A percentile compares a stretch with the other conserved stretches of the same genome.
Conservation (phyloP, 2,329 filamentous ascomycete genomes). For the Penicillium sp. region DNA sequence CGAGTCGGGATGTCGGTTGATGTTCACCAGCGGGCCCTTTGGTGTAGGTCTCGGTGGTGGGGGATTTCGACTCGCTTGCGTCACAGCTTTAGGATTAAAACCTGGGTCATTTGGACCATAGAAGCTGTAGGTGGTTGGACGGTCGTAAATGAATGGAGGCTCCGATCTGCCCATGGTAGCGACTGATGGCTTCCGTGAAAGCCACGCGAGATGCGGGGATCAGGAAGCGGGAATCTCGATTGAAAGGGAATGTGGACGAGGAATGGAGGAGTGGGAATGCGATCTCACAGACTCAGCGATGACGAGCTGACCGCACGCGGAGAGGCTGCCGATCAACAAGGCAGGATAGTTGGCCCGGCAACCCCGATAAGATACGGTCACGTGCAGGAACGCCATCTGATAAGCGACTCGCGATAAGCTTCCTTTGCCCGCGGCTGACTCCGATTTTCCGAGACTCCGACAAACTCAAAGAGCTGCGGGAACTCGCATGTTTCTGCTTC, state of each 20-base stretch:
- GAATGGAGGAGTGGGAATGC: constrained; percentile 24
- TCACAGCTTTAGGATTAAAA: constrained; percentile 89
- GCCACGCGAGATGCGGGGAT: constrained; percentile 34
- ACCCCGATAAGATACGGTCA: constrained; percentile 26
- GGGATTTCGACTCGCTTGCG: constrained; percentile 73
- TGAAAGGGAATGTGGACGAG: constrained; percentile 28
- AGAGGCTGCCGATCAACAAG: constrained; percentile 17
- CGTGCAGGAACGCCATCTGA: constrained; percentile 16
- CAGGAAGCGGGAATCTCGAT: neutral
- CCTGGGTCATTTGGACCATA: constrained; percentile 53
- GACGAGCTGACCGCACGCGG: constrained; percentile 9
- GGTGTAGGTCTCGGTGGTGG: constrained; percentile 63
- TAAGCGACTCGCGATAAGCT: constrained; percentile 9
- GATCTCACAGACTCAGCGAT: constrained; percentile 28
- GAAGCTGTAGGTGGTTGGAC: constrained; percentile 55
- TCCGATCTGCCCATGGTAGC: constrained; percentile 54
- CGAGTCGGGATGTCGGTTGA: constrained; percentile 81
- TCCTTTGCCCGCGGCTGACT: constrained; percentile 6
- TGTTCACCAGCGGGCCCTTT: constrained; percentile 74
- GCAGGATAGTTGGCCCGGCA: constrained; percentile 34
- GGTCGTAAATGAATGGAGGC: constrained; percentile 75
- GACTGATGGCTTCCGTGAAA: constrained; percentile 30
- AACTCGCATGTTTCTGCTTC: neutral
- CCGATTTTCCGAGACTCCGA: neutral
- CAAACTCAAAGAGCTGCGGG: neutral